Evolutionary conservation across 345 rosid genomes (phyloP).

Genomic region (Citrus unshiu): DNA sequence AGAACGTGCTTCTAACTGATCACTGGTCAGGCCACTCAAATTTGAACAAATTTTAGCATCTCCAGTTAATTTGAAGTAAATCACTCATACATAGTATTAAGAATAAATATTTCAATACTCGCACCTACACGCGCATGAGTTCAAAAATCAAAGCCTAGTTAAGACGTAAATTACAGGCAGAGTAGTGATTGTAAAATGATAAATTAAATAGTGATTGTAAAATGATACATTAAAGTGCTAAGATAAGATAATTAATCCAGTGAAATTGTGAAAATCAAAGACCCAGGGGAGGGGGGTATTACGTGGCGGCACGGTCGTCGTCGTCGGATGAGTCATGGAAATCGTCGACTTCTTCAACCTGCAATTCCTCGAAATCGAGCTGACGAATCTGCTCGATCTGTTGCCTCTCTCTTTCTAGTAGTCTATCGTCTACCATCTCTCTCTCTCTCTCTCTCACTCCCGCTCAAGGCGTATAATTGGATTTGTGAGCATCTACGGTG

Average conservation of each 20-base stretch:
- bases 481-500: not conserved
- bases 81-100: not conserved
- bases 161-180: too few species aligned
- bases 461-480: not conserved
- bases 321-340: constrained; percentile 49
- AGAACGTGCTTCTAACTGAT: not conserved
- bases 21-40: not conserved
- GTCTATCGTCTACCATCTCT: constrained; percentile 45
- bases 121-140: not conserved
- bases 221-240: not conserved
- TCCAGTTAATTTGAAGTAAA: not conserved
- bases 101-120: not conserved
- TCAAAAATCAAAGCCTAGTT: too few species aligned
- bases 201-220: not conserved
- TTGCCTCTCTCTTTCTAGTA: constrained; percentile 68
- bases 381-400: constrained; percentile 84
- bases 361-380: constrained; percentile 83
- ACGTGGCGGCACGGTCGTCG: constrained; percentile 39
- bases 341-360: constrained; percentile 83
- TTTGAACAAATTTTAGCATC: not conserved
- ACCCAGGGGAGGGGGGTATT: not conserved
- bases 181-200: not conserved
- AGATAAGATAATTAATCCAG: not conserved
- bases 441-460: not conserved
- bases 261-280: not conserved